Base-by-base conservation (phyloP, 2,329 filamentous ascomycete species). In the Aspergillus aculeatinus region DNA sequence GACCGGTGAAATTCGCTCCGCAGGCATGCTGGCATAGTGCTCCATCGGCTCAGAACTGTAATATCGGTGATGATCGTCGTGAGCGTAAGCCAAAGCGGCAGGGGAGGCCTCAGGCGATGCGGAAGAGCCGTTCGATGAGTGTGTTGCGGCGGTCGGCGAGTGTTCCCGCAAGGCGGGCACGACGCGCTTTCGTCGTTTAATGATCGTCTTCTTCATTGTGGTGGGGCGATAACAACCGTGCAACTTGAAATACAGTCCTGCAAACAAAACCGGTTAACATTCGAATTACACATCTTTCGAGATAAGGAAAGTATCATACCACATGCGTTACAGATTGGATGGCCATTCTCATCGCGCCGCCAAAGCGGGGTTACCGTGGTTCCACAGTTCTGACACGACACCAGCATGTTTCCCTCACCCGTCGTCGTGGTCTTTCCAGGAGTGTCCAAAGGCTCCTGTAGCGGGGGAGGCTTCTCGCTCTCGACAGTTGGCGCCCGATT, bases 151-250 rank as follows among this genome's bases (percentile, higher is more conserved):
- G 31, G 71, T 76, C 12, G 76, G 76, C 51, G 80, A 80, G 56
- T 78, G 76, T 59, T 81, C 81, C 58, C 80, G 76, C 27, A 86
- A 80, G 19, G 90, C 92, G 19, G 94, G 93, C 48, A 98, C 93
- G 5, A 98, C 92, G 60, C 95, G 88, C 82, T 98, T 98, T 62
- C 95, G 85, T 63, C 95, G 87, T 77, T 99, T 98, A 75, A 99
- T 99, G 27, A 96, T 90, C 3, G 92, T 90, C 76, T 97, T 98
- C 77, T 98, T 99, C 95, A 99, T 98, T n/a, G 92, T 92, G 5
- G 95, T 91, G 0, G 95, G 95, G 48, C 95, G 86, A 76, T 97
- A 94, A 31, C 92, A 88, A 57, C 93, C 93, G 73, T 99, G 95
- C 2, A 99, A 86, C 76, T 98, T 98, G 80, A 96, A 92, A 76